Conservation (phyloP, 208 protist species). For the Acanthamoeba royreba region DNA sequence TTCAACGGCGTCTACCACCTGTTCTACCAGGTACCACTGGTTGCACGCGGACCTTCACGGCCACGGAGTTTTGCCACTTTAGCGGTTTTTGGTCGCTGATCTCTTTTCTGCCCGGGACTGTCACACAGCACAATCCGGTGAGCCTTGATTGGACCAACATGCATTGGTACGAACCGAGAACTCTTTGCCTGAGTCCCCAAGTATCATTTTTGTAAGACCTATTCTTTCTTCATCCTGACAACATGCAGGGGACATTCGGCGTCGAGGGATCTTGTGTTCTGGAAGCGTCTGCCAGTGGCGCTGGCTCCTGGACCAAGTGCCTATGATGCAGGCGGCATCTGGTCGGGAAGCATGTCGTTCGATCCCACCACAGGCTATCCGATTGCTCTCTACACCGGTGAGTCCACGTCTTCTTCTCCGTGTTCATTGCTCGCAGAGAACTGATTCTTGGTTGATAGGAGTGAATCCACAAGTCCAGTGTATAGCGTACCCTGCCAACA, state of each 20-base stretch:
- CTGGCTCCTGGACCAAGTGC: neutral
- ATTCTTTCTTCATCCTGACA: neutral
- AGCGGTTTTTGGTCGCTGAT: neutral
- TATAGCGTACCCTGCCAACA: neutral
- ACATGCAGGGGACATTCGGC: neutral
- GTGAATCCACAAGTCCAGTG: neutral
- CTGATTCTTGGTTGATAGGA: neutral
- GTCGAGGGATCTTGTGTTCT: neutral
- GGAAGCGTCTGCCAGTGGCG: neutral
- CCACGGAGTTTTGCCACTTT: too few relatives aligned
- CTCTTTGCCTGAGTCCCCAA: neutral
- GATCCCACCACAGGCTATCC: neutral
- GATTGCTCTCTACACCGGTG: neutral
- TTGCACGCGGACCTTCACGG: too few relatives aligned
- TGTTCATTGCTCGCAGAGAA: neutral
- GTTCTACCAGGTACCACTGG: neutral
- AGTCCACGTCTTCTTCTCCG: neutral
- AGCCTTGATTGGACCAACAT: slow-evolving; percentile 1
- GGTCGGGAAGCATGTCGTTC: neutral
- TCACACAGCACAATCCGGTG: neutral
- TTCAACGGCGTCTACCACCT: neutral
- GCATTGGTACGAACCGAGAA: neutral
- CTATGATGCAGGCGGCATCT: neutral
- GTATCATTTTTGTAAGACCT: neutral
- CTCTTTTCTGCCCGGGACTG: neutral